phyloP scores from a whole-genome alignment of 495 filamentous ascomycete species.

The Hyaloscypha hepaticicola region DNA sequence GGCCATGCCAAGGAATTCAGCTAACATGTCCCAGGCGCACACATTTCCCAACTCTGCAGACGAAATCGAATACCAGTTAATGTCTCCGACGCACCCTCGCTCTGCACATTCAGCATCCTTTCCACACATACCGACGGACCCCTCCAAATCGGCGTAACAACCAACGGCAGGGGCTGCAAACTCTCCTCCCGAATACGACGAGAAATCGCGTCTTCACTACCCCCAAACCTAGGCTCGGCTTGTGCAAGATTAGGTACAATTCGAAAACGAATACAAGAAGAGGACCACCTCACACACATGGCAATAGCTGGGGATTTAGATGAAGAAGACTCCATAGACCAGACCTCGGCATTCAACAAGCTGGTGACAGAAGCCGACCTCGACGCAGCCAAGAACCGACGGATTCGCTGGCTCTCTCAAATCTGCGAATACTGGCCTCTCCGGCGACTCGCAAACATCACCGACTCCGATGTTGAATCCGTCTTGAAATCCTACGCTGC shows the following conservation, averaged over 20 bases:
- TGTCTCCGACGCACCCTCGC: constrained; percentile 78
- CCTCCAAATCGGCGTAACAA: constrained; percentile 92
- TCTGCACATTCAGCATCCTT: constrained; percentile 90
- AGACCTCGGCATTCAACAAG: constrained; percentile 82
- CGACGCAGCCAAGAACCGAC: constrained; percentile 71
- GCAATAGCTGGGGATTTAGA: constrained; percentile 49
- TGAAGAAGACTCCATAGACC: constrained; percentile 80
- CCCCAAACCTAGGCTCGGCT: constrained; percentile 76
- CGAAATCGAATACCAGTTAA: constrained; percentile 88
- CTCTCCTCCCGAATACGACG: constrained; percentile 86
- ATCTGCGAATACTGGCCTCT: constrained; percentile 99
- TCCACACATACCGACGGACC: constrained; percentile 88
- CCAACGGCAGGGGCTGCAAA: constrained; percentile 93
- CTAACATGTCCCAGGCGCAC: constrained; percentile 43
- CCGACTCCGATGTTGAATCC: constrained; percentile 71
- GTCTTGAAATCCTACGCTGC: constrained; percentile 66
- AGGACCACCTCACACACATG: constrained; percentile 60
- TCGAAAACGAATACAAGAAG: constrained; percentile 73
- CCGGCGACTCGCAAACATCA: constrained; percentile 71
- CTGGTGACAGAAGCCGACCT: constrained; percentile 70
- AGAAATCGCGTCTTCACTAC: constrained; percentile 79
- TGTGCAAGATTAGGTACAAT: constrained; percentile 78
- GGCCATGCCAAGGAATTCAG: neutral
- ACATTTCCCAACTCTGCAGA: constrained; percentile 74
- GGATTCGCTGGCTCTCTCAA: constrained; percentile 91